A percentile compares a stretch with the other conserved stretches of the same genome.
Evolutionary conservation across 768 basidiomycete genomes (phyloP).

Genomic region (Hypholoma sublateritium): DNA sequence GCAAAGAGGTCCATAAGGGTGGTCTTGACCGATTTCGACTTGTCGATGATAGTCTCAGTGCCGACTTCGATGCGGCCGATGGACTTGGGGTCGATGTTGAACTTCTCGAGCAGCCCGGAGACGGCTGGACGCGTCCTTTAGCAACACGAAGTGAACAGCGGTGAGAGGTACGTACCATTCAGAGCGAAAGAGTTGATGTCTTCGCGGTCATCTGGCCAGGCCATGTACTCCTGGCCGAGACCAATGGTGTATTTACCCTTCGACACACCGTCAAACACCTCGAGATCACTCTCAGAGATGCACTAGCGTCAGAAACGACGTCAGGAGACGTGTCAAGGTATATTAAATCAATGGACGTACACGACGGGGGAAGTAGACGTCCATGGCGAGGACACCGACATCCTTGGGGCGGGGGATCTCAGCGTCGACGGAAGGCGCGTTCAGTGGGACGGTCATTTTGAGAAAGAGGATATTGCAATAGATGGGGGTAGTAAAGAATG

Average conservation of each 20-base stretch:
- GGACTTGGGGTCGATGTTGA: constrained; percentile 92
- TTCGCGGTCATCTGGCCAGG: constrained; percentile 97
- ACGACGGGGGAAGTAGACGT: constrained; percentile 92
- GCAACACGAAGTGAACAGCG: neutral
- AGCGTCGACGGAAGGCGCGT: constrained; percentile 28
- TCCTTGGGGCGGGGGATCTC: constrained; percentile 76
- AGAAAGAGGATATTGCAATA: constrained; percentile 6
- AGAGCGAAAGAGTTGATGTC: constrained; percentile 98
- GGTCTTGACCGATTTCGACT: constrained; percentile 98
- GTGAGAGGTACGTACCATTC: constrained; percentile 60
- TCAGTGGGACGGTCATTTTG: constrained; percentile 42
- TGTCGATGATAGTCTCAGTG: constrained; percentile 99
- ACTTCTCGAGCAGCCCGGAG: constrained; percentile 86
- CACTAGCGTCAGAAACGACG: constrained; percentile 50
- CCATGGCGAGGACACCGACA: constrained; percentile 91
- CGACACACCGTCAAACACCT: constrained; percentile 90
- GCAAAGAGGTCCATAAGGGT: constrained; percentile 98
- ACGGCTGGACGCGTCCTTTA: constrained; percentile 57
- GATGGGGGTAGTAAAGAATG: constrained; percentile 12
- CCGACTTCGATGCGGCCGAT: constrained; percentile 98
- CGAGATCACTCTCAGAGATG: constrained; percentile 93
- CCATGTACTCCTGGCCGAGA: constrained; percentile 97
- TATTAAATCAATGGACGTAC: constrained; percentile 43
- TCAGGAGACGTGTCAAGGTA: constrained; percentile 4
- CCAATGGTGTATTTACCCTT: constrained; percentile 99